Conservation (phyloP, 495 filamentous ascomycete genomes). For the Talaromyces borbonicus region DNA sequence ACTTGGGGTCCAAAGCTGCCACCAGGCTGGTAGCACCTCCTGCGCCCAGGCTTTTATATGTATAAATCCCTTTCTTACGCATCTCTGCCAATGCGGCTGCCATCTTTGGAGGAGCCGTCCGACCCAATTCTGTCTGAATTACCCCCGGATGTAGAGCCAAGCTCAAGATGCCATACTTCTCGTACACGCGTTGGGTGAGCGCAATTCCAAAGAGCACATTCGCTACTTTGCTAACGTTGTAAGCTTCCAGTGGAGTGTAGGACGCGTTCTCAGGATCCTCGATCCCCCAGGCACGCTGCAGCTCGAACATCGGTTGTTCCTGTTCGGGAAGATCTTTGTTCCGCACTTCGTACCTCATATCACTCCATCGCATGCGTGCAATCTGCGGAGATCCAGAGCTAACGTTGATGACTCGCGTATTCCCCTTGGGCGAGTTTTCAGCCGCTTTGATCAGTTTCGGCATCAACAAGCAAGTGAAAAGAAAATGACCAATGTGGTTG, state of each 20-base stretch:
- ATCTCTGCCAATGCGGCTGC: conserved; percentile 13
- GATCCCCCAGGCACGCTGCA: conserved; percentile 19
- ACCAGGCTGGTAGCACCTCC: conserved; percentile 34
- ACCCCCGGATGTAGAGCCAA: conserved; percentile 30
- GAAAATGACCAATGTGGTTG: conserved; percentile 20
- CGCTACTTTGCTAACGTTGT: conserved; percentile 22
- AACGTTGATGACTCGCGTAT: conserved; percentile 35
- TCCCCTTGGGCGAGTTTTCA: conserved; percentile 21
- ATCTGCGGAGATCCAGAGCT: conserved; percentile 21
- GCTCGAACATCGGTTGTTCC: conserved; percentile 25
- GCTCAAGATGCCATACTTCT: conserved; percentile 19
- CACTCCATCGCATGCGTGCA: conserved; percentile 28
- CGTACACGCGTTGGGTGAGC: conserved; percentile 14
- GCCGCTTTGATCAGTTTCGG: conserved; percentile 32
- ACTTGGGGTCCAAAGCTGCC: conserved; percentile 34
- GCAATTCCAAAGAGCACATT: conserved; percentile 21
- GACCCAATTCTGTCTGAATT: conserved; percentile 25
- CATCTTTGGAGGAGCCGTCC: conserved; percentile 10
- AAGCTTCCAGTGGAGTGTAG: conserved; percentile 18
- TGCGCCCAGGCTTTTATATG: conserved; percentile 19
- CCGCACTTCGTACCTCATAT: conserved; percentile 30
- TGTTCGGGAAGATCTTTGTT: conserved; percentile 27
- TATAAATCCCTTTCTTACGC: conserved; percentile 11
- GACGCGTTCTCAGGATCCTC: conserved; percentile 13
- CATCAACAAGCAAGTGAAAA: conserved; percentile 27